phyloP scores from a whole-genome alignment of 164 flowering plant genomes.

The Berberis thunbergii region DNA sequence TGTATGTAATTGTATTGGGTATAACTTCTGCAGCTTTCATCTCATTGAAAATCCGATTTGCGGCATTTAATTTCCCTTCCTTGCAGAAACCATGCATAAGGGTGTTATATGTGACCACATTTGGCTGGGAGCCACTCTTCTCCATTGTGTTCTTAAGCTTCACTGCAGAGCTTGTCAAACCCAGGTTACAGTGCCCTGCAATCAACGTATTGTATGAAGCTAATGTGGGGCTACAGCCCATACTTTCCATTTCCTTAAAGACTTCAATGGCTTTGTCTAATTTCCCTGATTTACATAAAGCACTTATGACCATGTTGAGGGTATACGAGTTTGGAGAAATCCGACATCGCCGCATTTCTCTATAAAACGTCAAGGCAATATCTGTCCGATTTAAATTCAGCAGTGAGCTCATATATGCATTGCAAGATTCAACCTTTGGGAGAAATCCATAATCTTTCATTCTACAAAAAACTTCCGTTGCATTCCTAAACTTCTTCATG shows the following conservation, averaged over 20 bases:
- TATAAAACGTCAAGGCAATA: constrained; percentile 54
- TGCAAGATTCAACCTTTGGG: constrained; percentile 74
- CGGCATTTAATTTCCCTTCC: constrained; percentile 63
- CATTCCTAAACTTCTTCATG: constrained; percentile 64
- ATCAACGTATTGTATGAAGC: constrained; percentile 68
- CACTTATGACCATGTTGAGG: constrained; percentile 63
- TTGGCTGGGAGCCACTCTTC: constrained; percentile 38
- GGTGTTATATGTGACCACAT: constrained; percentile 59
- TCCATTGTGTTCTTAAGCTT: constrained; percentile 58
- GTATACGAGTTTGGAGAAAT: constrained; percentile 73
- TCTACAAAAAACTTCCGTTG: constrained; percentile 46
- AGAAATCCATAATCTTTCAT: constrained; percentile 86
- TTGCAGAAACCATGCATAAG: constrained; percentile 69
- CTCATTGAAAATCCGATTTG: constrained; percentile 48
- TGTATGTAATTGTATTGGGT: constrained; percentile 69
- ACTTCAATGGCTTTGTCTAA: constrained; percentile 60
- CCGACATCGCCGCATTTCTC: constrained; percentile 44
- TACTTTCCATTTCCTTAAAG: constrained; percentile 46
- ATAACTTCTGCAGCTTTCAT: constrained; percentile 52
- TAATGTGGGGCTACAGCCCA: constrained; percentile 51
- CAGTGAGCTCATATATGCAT: constrained; percentile 65
- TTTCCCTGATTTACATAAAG: constrained; percentile 50
- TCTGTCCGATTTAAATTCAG: constrained; percentile 39
- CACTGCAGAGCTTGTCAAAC: constrained; percentile 45
- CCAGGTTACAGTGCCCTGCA: constrained; percentile 52